Conservation (phyloP, 2,329 filamentous ascomycete genomes). For the Tolypocladium capitatum region DNA sequence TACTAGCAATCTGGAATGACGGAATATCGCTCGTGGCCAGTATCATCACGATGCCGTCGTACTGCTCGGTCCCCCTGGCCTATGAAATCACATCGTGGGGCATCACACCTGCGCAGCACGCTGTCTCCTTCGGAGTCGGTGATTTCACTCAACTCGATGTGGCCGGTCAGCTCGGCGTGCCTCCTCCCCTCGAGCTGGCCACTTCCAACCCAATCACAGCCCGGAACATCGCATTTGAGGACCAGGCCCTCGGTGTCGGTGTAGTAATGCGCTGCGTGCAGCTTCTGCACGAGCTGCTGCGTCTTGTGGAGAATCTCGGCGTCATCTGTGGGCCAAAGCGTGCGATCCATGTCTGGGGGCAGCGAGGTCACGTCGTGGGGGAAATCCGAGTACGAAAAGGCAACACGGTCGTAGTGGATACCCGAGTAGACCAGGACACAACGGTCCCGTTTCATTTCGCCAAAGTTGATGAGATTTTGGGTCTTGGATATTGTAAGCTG, state of each 20-base stretch:
- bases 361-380: constrained; percentile 41
- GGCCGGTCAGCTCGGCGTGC: constrained; percentile 49
- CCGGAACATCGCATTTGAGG: constrained; percentile 56
- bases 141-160: constrained; percentile 44
- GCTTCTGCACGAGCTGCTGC: constrained; percentile 46
- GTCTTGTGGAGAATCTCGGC: constrained; percentile 61
- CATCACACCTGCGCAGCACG: constrained; percentile 65
- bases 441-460: constrained; percentile 54
- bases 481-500: constrained; percentile 9
- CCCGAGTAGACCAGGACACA: constrained; percentile 82
- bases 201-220: constrained; percentile 54
- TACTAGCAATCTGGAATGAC: constrained; percentile 18
- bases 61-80: constrained; percentile 52
- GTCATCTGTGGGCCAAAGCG: constrained; percentile 39
- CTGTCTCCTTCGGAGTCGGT: constrained; percentile 75
- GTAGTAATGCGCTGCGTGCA: constrained; percentile 66
- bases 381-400: constrained; percentile 51
- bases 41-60: constrained; percentile 43
- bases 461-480: constrained; percentile 45
- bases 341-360: constrained; percentile 61
- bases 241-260: constrained; percentile 75
- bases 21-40: constrained; percentile 38
- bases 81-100: constrained; percentile 44
- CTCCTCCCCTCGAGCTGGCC: constrained; percentile 49
- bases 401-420: constrained; percentile 87